Evolutionary conservation across 1,284 basidiomycete genomes (phyloP), one percentile per base, ranked within the genome.

Genomic region (Dichomitus squalens): DNA sequence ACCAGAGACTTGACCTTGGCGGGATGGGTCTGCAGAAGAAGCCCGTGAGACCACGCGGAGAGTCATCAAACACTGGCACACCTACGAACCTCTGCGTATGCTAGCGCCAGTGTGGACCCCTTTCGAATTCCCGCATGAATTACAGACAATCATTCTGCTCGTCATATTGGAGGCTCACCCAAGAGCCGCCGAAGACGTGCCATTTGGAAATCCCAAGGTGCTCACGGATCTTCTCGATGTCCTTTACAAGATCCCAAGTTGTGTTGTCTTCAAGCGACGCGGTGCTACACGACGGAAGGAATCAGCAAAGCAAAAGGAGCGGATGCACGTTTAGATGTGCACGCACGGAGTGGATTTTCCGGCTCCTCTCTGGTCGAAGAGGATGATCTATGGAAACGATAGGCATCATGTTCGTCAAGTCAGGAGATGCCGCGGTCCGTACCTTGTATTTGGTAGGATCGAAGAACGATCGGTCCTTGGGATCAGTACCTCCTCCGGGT

Each of bases 201-300:
- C 93, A 96, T 68, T 87, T 92, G n/a, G 92, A 86, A 54, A 75
- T 67, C 23, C 63, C 62, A 46, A 96, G 79, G 60, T 89, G 82
- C 65, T 87, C 78, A 51, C 95, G 82, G 25, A 98, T 76, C 66
- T 78, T 86, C 72, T 98, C 95, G 12, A 95, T 88, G 69, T 98
- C 96, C 60, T 84, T 88, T 18, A 98, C 93, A 29, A 98, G 84
- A 70, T 96, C 90, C 94, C 93, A 96, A 1, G 95, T 98, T 2
- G 93, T 97, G 73, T 98, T 98, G 60, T 95, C 88, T 64, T 91
- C 87, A 1, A 92, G 74, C 35, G 78, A 90, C 9, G 93, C 93
- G 44, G 75, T 81, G 70, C 89, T 92, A 54, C 31, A 21, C 29
- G 18, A 18, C 11, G 31, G 20, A 18, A 18, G 7, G 7, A 12